These are phyloP conservation scores for Phytophthora colocasiae DNA, from an alignment of 352 stramenopile genomes.

Conservation along the genomic window DNA sequence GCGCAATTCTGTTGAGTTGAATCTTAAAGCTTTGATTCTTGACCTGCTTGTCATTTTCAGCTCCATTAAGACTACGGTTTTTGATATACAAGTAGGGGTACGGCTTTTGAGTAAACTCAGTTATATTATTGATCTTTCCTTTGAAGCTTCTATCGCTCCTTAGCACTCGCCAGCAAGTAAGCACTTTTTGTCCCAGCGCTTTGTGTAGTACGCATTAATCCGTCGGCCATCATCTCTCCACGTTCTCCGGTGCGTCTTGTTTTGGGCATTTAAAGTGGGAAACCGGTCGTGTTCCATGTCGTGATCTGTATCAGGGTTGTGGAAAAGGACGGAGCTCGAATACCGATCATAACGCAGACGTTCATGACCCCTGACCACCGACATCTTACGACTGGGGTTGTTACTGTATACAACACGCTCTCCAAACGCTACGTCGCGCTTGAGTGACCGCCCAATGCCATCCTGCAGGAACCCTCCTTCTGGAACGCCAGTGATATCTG, in stretches of 20 bases:
- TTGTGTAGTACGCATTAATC: constrained; percentile 62
- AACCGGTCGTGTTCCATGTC: constrained; percentile 46
- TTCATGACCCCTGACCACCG: constrained; percentile 42
- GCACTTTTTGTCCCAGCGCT: constrained; percentile 53
- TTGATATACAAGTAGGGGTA: too few species aligned
- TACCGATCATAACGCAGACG: constrained; percentile 55
- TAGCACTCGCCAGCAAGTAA: constrained; percentile 41
- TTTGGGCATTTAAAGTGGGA: constrained; percentile 16
- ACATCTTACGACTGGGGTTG: constrained; percentile 57
- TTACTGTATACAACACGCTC: constrained; percentile 58
- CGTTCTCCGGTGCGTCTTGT: constrained; percentile 23
- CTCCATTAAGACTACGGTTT: too few species aligned
- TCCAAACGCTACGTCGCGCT: constrained; percentile 43
- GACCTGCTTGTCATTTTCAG: too few species aligned
- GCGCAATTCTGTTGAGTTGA: too few species aligned
- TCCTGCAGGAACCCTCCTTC: constrained; percentile 43
- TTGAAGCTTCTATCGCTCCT: not conserved
- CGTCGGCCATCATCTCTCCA: constrained; percentile 37
- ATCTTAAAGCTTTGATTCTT: too few species aligned
- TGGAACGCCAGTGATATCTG: constrained; percentile 48
- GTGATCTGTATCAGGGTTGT: constrained; percentile 49
- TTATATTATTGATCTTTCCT: too few species aligned
- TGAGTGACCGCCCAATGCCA: constrained; percentile 50
- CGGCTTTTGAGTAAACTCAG: too few species aligned
- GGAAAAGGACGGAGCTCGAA: constrained; percentile 43